Conservation (phyloP, 208 protist genomes). For the Herpetomonas tarakana region DNA sequence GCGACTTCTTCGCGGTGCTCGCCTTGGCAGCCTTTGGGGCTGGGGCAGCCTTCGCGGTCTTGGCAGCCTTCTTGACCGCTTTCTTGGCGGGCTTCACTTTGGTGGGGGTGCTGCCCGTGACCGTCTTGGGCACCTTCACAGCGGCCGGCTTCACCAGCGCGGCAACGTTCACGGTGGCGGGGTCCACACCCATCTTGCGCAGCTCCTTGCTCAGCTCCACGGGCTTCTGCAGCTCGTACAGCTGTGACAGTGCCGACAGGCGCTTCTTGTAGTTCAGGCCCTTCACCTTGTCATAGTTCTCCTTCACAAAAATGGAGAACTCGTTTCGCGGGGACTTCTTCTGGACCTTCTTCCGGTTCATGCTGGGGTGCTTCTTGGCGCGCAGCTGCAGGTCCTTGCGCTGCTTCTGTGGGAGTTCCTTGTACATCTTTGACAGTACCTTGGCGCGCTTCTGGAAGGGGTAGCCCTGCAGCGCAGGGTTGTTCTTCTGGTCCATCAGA, state of each 20-base stretch:
- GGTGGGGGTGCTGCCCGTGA: conserved; percentile 9
- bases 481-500: conserved; percentile 88
- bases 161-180: conserved; percentile 12
- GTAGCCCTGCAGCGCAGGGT: conserved; percentile 66
- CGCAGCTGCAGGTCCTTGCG: conserved; percentile 52
- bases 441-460: conserved; percentile 59
- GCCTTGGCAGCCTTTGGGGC: conserved; percentile 21
- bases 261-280: conserved; percentile 62
- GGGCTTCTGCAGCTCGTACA: conserved; percentile 78
- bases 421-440: conserved; percentile 85
- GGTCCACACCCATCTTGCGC: conserved; percentile 21
- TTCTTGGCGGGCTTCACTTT: conserved; percentile 24
- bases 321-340: conserved; percentile 12
- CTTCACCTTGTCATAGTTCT: conserved; percentile 75
- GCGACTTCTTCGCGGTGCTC: conserved; percentile 17
- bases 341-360: conserved; percentile 36
- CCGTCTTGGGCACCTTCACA: not conserved
- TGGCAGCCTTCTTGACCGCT: conserved; percentile 17
- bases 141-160: conserved; percentile 11
- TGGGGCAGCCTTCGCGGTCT: conserved; percentile 4
- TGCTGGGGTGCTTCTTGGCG: conserved; percentile 49
- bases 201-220: conserved; percentile 59
- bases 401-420: conserved; percentile 55
- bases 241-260: conserved; percentile 68
- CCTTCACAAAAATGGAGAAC: conserved; percentile 70